Evolutionary conservation across 345 rosid species (phyloP), one percentile per base, ranked within the genome.

Genomic region (Salix dunnii): DNA sequence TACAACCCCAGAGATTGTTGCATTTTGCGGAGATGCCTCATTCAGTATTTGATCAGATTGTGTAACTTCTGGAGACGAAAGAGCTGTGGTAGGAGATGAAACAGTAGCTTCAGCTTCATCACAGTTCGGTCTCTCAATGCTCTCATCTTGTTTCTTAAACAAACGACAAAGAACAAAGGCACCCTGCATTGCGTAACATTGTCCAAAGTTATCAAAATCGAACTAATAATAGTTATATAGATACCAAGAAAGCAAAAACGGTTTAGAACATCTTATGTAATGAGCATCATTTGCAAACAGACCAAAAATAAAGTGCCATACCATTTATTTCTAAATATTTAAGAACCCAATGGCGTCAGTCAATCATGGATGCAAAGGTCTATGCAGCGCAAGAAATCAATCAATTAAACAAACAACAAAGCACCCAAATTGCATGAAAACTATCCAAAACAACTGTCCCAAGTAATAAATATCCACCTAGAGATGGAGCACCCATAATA

Each of bases 161-260:
- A 92, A 71, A 35, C 90, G 91, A 60, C 86, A 87, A 62, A 92
- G 86, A 1, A 91, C 97, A 84, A 79, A 92, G 0, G 90, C 84
- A 82, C 74, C 82, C 97, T 92, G 86, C 85, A 84, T 6, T 21
- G 48, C 43, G 21, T n/a, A 18, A 21, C 30, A 31, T 36, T 20
- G 43, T 36, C 25, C 23, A 38, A 35, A 13, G 16, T 35, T 20
- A 11, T 7, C 1, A 33, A 62, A 25, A 21, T 17, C 55, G 38
- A 75, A 51, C 28, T 51, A 49, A 14, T 28, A 11, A 3, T n/a
- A 6, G 67, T 6, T n/a, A 23, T 13, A 40, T 51, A 33, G 27
- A 30, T 49, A 31, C 13, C 38, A 46, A 70, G 5, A 23, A 70
- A 48, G 36, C 49, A 36, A 10, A 70, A 27, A 31, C 23, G 63